Evolutionary conservation across 371 early-diverging fungal genomes (phyloP), one percentile per base, ranked within the genome.

Genomic region (Lichtheimia ramosa): DNA sequence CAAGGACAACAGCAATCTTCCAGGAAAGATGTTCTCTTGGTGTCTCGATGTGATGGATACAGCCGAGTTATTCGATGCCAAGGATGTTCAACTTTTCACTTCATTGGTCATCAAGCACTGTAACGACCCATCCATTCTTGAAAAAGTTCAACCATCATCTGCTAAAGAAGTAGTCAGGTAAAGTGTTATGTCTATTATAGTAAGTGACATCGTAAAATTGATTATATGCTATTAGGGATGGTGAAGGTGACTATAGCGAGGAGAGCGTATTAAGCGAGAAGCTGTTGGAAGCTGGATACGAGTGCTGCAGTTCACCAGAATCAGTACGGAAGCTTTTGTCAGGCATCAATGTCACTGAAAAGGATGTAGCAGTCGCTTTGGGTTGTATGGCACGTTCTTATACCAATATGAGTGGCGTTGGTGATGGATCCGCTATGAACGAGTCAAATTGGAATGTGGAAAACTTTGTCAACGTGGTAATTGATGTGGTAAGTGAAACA

Each of bases 381-480:
- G 86, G 83, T 18, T 86, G 88, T 82, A 91, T 92, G 88, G 83
- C 85, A 20, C 73, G 82, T 43, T 81, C 88, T 0, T 83, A 79
- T 58, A 68, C 81, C 16, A 83, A 82, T 48, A 75, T 84, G 57
- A 73, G 69, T 28, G 77, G 83, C 8, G 83, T 83, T 34, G 71
- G 73, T 54, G 61, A 56, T 18, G 58, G 58, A 43, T 67, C 75
- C 15, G 56, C 67, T 40, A 16, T 65, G 10, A 50, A 63, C 28
- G 75, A 49, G 21, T 59, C 79, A 14, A 76, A 79, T 2, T 92
- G 91, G 92, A 82, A 90, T 66, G 81, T 88, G 10, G 88, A 85
- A 27, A 77, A 82, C 25, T 89, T 92, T 72, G 83, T 83, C 0
- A 59, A 73, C 2, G 82, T 77, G 25, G 61, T 85, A 13, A 57